Base-by-base conservation (phyloP, 2,329 filamentous ascomycete genomes). In the Alternaria burnsii region DNA sequence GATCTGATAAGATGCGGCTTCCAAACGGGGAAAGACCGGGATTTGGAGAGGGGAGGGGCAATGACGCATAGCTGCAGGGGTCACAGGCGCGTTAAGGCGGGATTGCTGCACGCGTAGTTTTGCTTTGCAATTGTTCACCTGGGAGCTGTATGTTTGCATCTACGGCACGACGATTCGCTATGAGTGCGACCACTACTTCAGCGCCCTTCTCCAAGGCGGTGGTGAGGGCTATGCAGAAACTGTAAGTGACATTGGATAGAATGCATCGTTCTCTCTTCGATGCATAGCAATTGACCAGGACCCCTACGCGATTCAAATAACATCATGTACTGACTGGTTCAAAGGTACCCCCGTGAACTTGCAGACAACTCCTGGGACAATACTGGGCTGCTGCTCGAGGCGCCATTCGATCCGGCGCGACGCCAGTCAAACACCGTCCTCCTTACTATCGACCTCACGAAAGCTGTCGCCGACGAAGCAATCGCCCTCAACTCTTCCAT, bases 301-400 rank as follows among this genome's bases (percentile, higher is more conserved):
- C 18, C 18, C 20, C 11, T 41, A 34, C 6, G n/a, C 8, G 26
- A 22, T 46, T 41, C 12, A 10, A 46, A 34, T 24, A 42, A 42
- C 12, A 24, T 14, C 7, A 12, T 42, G 16, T 54, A 62, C 52
- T 71, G 14, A 68, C 51, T 18, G 6, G 11, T 10, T 10, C 8
- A 40, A 50, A 95, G 93, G 61, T 99, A 97, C 76, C 95, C 95
- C 0, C 92, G 96, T 75, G 88, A 88, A 61, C 84, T 97, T 42
- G 95, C 95, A 10, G 95, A 98, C 76, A 90, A 89, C 70, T 89
- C 91, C 67, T 99, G 94, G 86, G 95, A 99, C 78, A 99, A 99
- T 75, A 97, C 96, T n/a, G 95, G 95, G 55, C 78, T 92, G 51
- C 84, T 92, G 10, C 84, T 92, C 24, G 89, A 92, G 82, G 86